Evolutionary conservation across 2,329 filamentous ascomycete genomes (phyloP).

Genomic region (Trichoderma sp.): DNA sequence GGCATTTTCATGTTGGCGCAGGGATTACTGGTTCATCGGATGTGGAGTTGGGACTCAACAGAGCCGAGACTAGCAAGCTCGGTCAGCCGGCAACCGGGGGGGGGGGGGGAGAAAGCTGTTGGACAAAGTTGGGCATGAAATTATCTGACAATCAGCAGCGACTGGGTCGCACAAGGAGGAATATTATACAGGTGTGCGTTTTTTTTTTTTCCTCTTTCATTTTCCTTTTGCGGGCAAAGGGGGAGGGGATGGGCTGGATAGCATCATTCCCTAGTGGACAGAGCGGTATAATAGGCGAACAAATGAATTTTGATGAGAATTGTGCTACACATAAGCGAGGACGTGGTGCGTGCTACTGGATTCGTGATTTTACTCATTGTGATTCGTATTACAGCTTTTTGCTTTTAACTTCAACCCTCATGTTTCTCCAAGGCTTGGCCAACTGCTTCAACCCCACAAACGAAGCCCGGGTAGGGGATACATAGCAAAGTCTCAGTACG

Average conservation of each 20-base stretch:
- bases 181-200: not conserved
- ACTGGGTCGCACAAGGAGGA: slow-evolving; percentile 5
- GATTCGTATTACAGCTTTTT: not conserved
- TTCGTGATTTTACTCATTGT: not conserved
- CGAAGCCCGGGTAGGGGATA: not conserved
- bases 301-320: slow-evolving; percentile 1
- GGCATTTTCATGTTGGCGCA: slow-evolving; percentile 3
- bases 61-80: slow-evolving; percentile 11
- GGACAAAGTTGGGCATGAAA: slow-evolving; percentile 2
- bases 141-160: slow-evolving; percentile 6
- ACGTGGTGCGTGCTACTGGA: not conserved
- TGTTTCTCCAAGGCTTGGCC: not conserved
- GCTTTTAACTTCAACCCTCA: not conserved
- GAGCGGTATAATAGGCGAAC: not conserved
- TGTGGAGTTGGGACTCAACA: slow-evolving; percentile 19
- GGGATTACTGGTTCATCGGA: slow-evolving; percentile 1
- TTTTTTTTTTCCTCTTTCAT: not conserved
- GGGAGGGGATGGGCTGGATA: not conserved
- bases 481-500: not conserved
- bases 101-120: not conserved
- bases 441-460: not conserved
- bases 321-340: not conserved
- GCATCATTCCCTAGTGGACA: not conserved
- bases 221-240: slow-evolving; percentile 9
- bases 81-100: slow-evolving; percentile 14